phyloP scores from a whole-genome alignment of 805 yeast genomes.

The Metschnikowia colocasiae region DNA sequence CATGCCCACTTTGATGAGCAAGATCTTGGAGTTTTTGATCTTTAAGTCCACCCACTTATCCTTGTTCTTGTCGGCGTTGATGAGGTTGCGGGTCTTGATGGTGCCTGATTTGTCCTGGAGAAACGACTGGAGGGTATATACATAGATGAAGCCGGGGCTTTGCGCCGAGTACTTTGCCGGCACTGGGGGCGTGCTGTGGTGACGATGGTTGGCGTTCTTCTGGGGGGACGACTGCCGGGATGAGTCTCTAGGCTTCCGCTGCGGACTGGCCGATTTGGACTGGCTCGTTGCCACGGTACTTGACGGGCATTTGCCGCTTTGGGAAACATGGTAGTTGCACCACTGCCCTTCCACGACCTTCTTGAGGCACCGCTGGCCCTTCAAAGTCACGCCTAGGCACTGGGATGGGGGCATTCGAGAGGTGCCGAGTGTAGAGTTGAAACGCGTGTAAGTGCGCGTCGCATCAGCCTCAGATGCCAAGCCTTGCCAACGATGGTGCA shows the following conservation, averaged over 20 bases:
- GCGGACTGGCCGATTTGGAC: background rate
- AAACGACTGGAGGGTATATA: conserved; percentile 46
- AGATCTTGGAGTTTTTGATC: conserved; percentile 33
- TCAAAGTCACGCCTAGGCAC: conserved; percentile 15
- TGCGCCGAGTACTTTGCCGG: conserved; percentile 1
- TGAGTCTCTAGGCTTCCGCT: background rate
- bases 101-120: conserved; percentile 29
- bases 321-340: conserved; percentile 15
- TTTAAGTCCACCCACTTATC: conserved; percentile 33
- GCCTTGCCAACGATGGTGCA: background rate
- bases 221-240: background rate
- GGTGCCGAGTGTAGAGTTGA: background rate
- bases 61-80: conserved; percentile 13
- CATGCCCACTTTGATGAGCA: conserved; percentile 51
- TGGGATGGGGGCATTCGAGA: conserved; percentile 12
- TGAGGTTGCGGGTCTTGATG: conserved; percentile 36
- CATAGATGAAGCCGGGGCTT: conserved; percentile 44
- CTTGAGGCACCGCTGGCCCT: conserved; percentile 15
- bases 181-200: background rate
- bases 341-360: conserved; percentile 11
- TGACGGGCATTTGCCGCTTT: background rate
- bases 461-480: background rate
- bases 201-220: background rate
- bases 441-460: background rate
- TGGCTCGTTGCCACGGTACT: no score